phyloP scores from a whole-genome alignment of 345 rosid genomes.

The Salix exigua region DNA sequence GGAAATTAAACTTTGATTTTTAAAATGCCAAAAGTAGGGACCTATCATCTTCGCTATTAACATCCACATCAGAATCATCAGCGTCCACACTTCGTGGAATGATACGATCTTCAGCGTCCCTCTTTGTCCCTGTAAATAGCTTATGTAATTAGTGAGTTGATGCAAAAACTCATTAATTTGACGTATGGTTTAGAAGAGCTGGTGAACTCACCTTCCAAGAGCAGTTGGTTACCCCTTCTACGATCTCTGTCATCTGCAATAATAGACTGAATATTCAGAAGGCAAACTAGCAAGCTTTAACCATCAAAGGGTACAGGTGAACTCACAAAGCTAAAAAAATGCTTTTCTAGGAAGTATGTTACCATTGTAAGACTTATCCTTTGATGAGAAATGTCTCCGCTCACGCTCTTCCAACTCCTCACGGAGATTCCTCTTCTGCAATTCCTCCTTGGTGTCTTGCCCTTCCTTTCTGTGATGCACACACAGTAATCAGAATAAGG shows the following conservation, averaged over 20 bases:
- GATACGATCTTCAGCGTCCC: conserved; percentile 81
- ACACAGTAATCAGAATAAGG: background rate
- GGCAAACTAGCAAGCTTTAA: background rate
- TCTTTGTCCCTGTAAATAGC: conserved; percentile 48
- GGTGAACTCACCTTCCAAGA: conserved; percentile 56
- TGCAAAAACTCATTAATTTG: background rate
- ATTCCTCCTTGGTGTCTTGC: conserved; percentile 84
- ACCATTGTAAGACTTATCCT: conserved; percentile 72
- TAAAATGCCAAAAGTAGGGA: conserved; percentile 15
- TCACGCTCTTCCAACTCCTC: conserved; percentile 92
- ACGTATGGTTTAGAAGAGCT: background rate
- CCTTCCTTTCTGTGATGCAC: conserved; percentile 68
- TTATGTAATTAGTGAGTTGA: conserved; percentile 22
- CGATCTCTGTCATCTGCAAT: conserved; percentile 85
- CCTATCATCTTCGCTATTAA: conserved; percentile 67
- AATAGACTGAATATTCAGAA: background rate
- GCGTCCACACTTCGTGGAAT: conserved; percentile 85
- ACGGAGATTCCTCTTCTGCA: conserved; percentile 76
- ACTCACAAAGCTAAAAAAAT: background rate
- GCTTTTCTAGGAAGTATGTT: background rate
- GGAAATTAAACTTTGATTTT: background rate
- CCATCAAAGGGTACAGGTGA: conserved; percentile 5
- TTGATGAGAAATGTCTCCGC: conserved; percentile 81
- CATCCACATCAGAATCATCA: conserved; percentile 91
- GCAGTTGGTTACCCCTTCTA: conserved; percentile 68